Evolutionary conservation across 768 basidiomycete species (phyloP).

Genomic region (Lentinus brumalis): DNA sequence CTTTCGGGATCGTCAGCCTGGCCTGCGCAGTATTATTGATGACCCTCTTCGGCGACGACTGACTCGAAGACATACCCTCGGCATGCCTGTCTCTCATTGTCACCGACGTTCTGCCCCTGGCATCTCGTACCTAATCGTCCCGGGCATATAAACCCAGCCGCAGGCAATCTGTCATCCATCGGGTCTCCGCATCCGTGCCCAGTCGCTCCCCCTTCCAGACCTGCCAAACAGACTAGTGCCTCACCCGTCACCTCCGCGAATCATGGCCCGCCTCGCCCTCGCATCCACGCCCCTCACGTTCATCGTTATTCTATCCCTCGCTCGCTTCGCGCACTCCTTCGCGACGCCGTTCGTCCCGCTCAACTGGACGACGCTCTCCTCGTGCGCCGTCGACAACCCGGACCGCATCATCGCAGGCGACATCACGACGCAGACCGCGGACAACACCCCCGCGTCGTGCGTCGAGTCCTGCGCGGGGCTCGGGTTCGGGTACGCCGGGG

Average conservation of each 20-base stretch:
- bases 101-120: not conserved
- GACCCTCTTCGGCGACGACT: not conserved
- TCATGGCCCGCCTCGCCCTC: not conserved
- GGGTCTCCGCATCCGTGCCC: not conserved
- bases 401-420: conserved; percentile 22
- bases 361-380: conserved; percentile 18
- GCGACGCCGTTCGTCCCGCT: conserved; percentile 13
- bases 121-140: not conserved
- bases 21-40: not conserved
- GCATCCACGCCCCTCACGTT: not conserved
- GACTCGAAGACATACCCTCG: not conserved
- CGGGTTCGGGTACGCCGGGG: conserved; percentile 26
- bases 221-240: not conserved
- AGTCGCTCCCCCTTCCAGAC: not conserved
- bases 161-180: not conserved
- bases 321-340: not conserved
- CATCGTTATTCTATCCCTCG: not conserved
- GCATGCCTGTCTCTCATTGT: not conserved
- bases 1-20: not conserved
- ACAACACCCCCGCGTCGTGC: conserved; percentile 24
- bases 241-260: not conserved
- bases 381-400: conserved; percentile 24
- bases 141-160: not conserved
- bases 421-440: conserved; percentile 12
- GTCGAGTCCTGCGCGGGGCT: conserved; percentile 16